These are phyloP conservation scores for Penicillium sp. DNA, from an alignment of 2,329 filamentous ascomycete species.

Conservation along the genomic window DNA sequence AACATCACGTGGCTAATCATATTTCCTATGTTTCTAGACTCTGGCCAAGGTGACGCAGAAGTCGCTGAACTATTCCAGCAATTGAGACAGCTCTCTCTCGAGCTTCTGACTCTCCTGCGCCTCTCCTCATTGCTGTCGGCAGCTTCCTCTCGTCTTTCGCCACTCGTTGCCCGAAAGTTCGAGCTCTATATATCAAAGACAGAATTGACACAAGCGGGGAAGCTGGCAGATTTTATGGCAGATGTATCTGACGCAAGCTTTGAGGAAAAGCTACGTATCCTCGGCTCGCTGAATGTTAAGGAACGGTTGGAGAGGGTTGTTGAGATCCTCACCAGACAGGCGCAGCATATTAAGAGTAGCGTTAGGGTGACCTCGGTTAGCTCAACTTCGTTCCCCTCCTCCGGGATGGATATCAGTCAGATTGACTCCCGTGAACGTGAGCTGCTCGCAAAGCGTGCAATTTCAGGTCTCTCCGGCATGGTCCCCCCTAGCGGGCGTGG, in stretches of 20 bases:
- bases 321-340: constrained; percentile 77
- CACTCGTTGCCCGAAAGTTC: constrained; percentile 78
- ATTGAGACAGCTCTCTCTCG: constrained; percentile 79
- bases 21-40: constrained; percentile 24
- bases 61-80: constrained; percentile 71
- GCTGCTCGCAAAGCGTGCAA: constrained; percentile 41
- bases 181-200: constrained; percentile 85
- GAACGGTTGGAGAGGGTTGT: constrained; percentile 77
- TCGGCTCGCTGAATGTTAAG: constrained; percentile 76
- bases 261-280: constrained; percentile 84
- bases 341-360: constrained; percentile 79
- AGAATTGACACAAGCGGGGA: constrained; percentile 75
- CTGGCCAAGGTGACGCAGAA: constrained; percentile 57
- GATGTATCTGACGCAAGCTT: constrained; percentile 84
- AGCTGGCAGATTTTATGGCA: constrained; percentile 93
- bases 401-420: constrained; percentile 56
- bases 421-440: constrained; percentile 50
- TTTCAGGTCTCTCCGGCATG: constrained; percentile 45
- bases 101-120: constrained; percentile 79
- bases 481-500: constrained; percentile 46
- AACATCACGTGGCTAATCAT: constrained; percentile 5
- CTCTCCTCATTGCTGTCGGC: constrained; percentile 81
- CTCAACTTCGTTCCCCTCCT: constrained; percentile 61
- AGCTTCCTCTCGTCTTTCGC: constrained; percentile 67
- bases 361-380: constrained; percentile 80